Percentiles rank a stretch among this genome's conserved stretches.
Conservation (phyloP, 495 filamentous ascomycete genomes). For the Annulohypoxylon nitens region DNA sequence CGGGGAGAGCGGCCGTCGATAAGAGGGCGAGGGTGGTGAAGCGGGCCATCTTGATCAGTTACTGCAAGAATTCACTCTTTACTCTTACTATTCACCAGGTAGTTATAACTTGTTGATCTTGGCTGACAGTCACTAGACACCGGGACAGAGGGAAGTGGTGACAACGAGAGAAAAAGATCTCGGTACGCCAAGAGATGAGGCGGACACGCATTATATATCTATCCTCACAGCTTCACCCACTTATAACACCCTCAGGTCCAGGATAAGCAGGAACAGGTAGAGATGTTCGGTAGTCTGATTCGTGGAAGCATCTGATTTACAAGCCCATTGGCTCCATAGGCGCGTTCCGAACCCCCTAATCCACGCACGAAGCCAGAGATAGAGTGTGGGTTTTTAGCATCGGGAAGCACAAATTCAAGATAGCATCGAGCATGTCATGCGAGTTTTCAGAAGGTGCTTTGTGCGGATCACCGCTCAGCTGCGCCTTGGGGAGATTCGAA, state of each 20-base stretch:
- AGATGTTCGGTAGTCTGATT: conserved; percentile 18
- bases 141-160: conserved; percentile 7
- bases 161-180: conserved; percentile 1
- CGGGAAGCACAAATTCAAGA: conserved; percentile 14
- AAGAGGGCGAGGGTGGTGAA: conserved; percentile 37
- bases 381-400: conserved; percentile 10
- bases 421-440: conserved; percentile 21
- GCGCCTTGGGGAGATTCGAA: conserved; percentile 20
- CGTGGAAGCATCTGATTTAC: conserved; percentile 7
- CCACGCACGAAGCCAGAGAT: conserved; percentile 15
- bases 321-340: conserved; percentile 15
- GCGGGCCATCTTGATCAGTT: conserved; percentile 38
- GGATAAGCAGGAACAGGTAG: conserved; percentile 1
- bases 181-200: conserved; percentile 32
- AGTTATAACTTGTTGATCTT: background rate
- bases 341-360: conserved; percentile 27
- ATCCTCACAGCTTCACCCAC: conserved; percentile 1
- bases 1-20: conserved; percentile 39
- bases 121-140: background rate
- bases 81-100: background rate
- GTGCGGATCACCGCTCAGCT: conserved; percentile 20
- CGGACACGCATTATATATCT: conserved; percentile 23
- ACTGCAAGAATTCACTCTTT: background rate
- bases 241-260: conserved; percentile 3
- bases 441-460: conserved; percentile 44